Evolutionary conservation across 169 alveolate genomes (phyloP).

Genomic region (Eimeria tenella): DNA sequence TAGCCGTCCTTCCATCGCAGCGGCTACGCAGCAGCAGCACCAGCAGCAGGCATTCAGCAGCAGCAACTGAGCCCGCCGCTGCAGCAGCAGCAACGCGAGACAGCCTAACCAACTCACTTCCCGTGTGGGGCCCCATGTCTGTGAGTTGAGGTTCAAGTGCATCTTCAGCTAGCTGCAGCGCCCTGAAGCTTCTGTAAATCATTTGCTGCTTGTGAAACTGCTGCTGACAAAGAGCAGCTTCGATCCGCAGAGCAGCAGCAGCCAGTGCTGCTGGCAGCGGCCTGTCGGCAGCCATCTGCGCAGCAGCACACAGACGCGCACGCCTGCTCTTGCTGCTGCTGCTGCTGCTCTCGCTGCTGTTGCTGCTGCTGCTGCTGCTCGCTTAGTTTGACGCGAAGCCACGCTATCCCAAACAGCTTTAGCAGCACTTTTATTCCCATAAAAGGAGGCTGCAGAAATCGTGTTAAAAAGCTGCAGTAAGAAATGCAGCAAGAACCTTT

Average conservation of each 20-base stretch:
- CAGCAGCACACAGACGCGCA: background rate
- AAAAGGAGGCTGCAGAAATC: too few species aligned
- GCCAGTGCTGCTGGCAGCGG: background rate
- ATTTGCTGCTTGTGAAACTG: constrained; percentile 31
- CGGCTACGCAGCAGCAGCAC: background rate
- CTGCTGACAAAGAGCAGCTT: constrained; percentile 22
- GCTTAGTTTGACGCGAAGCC: too few species aligned
- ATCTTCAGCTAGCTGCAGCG: background rate
- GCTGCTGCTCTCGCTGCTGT: too few species aligned
- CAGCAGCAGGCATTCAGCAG: background rate
- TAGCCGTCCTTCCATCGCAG: background rate
- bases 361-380: too few species aligned
- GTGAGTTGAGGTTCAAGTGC: background rate
- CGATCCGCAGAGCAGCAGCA: background rate
- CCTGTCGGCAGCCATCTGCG: background rate
- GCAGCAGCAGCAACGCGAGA: background rate
- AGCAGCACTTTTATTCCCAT: too few species aligned
- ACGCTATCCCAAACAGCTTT: too few species aligned
- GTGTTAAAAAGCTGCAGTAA: too few species aligned
- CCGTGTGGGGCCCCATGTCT: background rate
- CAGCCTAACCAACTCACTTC: background rate
- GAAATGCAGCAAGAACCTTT: too few species aligned
- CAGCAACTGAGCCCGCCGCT: background rate
- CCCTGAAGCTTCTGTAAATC: background rate
- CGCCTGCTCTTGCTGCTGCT: too few species aligned